Conservation (phyloP, 176 grass and related monocot species). For the Aegilops bicornis region DNA sequence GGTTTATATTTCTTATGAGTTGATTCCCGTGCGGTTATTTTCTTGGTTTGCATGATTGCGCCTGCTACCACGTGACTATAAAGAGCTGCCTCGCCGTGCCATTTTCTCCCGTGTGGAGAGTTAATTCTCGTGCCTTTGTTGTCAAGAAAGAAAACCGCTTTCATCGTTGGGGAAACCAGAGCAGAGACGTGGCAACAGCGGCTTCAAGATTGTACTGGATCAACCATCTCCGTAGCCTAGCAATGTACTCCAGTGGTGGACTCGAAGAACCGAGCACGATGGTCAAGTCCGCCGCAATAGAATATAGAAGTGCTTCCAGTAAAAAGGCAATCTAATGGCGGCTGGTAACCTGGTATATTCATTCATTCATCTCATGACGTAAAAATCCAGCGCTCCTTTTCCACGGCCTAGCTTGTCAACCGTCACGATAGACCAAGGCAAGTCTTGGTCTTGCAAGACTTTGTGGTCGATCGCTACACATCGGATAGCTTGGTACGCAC, state of each 20-base stretch:
- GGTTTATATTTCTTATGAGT: neutral
- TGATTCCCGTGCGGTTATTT: neutral
- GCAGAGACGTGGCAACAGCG: no score
- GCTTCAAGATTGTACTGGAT: no score
- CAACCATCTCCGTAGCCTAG: no score
- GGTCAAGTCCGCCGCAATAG: neutral
- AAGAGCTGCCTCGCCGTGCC: neutral
- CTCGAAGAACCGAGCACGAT: neutral
- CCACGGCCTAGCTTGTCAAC: neutral
- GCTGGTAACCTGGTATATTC: no score
- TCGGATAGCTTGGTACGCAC: neutral
- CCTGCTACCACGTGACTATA: neutral
- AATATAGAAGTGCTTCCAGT: neutral
- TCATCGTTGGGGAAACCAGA: no score
- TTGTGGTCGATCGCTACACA: neutral
- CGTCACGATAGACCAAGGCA: neutral
- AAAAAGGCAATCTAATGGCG: neutral
- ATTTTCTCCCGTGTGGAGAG: no score
- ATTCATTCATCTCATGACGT: neutral
- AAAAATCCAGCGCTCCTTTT: neutral
- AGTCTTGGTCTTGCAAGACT: neutral
- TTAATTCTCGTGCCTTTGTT: no score
- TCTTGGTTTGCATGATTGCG: neutral
- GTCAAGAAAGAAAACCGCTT: no score
- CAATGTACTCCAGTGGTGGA: neutral